These are phyloP conservation scores for Atalantia buxifolia DNA, from an alignment of 345 rosid species.

Conservation along the genomic window DNA sequence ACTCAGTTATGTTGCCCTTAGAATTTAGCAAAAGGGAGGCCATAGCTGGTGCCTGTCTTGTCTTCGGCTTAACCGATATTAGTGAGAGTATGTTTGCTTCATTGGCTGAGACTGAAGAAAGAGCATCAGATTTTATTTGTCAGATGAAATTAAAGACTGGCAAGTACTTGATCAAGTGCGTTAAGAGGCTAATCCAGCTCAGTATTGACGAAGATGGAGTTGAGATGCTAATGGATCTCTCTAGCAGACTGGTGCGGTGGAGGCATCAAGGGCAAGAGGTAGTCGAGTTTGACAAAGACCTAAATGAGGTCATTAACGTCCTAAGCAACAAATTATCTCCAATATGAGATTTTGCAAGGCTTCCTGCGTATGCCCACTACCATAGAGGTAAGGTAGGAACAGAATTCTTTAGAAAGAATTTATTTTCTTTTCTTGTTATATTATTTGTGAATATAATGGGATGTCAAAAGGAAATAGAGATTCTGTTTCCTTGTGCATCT, in stretches of 20 bases:
- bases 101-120: constrained; percentile 47
- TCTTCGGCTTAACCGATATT: constrained; percentile 54
- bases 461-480: background rate
- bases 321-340: constrained; percentile 31
- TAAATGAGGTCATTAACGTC: constrained; percentile 36
- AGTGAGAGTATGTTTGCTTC: constrained; percentile 54
- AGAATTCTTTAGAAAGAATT: background rate
- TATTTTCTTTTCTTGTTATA: background rate
- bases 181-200: constrained; percentile 43
- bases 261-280: constrained; percentile 44
- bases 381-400: background rate
- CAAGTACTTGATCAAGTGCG: constrained; percentile 57
- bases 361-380: background rate
- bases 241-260: constrained; percentile 54
- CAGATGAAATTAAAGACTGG: constrained; percentile 52
- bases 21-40: constrained; percentile 45
- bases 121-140: constrained; percentile 33
- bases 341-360: background rate
- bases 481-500: no score
- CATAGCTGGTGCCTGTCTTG: constrained; percentile 49
- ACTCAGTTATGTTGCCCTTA: constrained; percentile 2
- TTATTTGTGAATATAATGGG: no score
- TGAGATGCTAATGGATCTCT: constrained; percentile 44
- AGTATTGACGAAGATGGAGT: constrained; percentile 31
- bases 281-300: constrained; percentile 28